Conservation (phyloP, 2,329 filamentous ascomycete genomes). For the Fusarium mexicanum region DNA sequence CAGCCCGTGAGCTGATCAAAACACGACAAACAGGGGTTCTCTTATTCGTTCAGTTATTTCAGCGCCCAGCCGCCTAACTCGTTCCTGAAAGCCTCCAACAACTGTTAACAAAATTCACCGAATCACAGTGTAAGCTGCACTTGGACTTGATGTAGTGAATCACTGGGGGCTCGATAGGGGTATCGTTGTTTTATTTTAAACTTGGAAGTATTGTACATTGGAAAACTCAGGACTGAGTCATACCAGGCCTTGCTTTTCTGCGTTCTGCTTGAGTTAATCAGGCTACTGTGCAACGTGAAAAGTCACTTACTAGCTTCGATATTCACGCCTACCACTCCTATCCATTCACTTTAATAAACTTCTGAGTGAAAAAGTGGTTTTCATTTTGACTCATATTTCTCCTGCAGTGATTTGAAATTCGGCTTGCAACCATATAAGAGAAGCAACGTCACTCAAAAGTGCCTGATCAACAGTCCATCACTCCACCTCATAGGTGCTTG, state of each 20-base stretch:
- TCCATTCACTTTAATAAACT: background rate
- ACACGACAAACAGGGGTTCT: constrained; percentile 33
- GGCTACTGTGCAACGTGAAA: background rate
- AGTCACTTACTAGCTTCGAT: background rate
- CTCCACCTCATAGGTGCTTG: background rate
- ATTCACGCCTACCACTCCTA: background rate
- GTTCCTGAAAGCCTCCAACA: constrained; percentile 2
- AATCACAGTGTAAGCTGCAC: background rate
- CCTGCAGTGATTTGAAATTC: background rate
- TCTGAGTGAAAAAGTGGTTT: background rate
- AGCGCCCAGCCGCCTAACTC: background rate
- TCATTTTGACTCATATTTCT: background rate
- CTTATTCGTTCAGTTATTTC: constrained; percentile 28
- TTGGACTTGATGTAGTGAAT: background rate
- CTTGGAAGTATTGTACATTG: background rate
- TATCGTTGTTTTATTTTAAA: background rate
- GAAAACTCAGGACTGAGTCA: background rate
- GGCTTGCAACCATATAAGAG: background rate
- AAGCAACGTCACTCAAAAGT: background rate
- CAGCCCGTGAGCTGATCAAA: constrained; percentile 7
- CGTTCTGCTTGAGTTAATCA: background rate
- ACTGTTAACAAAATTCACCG: background rate
- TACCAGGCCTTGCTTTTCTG: background rate
- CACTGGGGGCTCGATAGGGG: background rate
- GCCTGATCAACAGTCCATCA: constrained; percentile 16